Conservation (phyloP, 169 alveolate genomes). For the Fabrea salina region DNA sequence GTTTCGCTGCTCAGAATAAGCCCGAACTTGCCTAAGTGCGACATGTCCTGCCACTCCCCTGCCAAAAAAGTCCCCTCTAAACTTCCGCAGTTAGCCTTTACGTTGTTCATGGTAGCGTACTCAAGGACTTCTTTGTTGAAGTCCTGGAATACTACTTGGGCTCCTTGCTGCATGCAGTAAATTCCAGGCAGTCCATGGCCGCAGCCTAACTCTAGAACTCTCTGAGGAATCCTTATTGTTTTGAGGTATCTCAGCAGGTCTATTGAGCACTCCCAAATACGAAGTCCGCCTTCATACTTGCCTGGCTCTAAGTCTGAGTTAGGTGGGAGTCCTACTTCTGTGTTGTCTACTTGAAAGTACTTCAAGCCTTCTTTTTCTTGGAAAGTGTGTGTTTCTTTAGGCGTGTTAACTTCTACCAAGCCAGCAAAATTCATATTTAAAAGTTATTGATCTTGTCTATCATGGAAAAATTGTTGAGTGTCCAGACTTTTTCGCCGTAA, state of each 20-base stretch:
- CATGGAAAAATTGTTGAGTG: not conserved
- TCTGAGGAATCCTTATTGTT: not conserved
- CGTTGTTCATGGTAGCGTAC: not conserved
- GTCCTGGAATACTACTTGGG: not conserved
- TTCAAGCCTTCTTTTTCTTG: not conserved
- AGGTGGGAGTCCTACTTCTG: not conserved
- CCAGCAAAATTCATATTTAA: not conserved
- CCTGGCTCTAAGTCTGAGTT: slow-evolving; percentile 23
- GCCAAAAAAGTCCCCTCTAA: not conserved
- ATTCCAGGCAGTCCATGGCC: slow-evolving; percentile 37
- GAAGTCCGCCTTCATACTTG: slow-evolving; percentile 33
- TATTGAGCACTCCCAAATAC: slow-evolving; percentile 25
- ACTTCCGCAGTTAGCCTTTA: not conserved
- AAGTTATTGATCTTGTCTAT: not conserved
- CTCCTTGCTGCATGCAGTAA: not conserved
- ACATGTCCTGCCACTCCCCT: not conserved
- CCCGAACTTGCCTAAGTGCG: not conserved
- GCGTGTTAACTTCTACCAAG: not conserved
- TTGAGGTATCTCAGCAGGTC: not conserved
- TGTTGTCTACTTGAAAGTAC: not conserved
- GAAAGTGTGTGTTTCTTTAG: not conserved
- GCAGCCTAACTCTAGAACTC: slow-evolving; percentile 28
- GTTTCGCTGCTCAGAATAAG: slow-evolving; percentile 26
- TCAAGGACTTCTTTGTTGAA: slow-evolving; percentile 11
- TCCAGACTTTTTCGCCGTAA: not conserved